phyloP scores from a whole-genome alignment of 768 basidiomycete species.

The Russula olivacea region DNA sequence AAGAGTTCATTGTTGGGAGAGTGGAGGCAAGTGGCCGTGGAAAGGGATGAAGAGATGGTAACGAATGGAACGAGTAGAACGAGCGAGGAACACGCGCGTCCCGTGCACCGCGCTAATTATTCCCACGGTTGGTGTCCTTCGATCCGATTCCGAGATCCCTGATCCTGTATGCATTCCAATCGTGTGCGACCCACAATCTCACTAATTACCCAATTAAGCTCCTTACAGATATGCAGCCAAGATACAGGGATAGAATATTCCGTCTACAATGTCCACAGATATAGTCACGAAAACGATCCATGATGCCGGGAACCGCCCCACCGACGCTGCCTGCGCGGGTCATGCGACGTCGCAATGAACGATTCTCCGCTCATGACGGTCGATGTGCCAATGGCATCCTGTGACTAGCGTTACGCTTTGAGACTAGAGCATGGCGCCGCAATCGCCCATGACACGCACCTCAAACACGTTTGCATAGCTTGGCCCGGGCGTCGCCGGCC shows the following conservation, averaged over 20 bases:
- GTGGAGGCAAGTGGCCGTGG: background rate
- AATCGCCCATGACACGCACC: conserved; percentile 19
- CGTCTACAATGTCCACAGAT: conserved; percentile 8
- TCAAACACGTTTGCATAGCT: conserved; percentile 23
- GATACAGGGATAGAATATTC: conserved; percentile 5
- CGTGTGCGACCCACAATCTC: background rate
- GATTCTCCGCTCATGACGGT: conserved; percentile 23
- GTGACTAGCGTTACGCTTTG: background rate
- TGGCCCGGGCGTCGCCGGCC: conserved; percentile 20
- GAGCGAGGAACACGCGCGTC: background rate
- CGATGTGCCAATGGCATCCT: conserved; percentile 17
- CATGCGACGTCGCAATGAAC: conserved; percentile 16
- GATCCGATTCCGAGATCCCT: background rate
- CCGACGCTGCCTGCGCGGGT: conserved; percentile 18
- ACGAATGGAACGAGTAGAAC: background rate
- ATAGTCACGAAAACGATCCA: conserved; percentile 21
- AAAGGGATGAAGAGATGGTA: background rate
- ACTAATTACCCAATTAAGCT: background rate
- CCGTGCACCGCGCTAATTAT: background rate
- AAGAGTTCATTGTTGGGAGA: conserved; percentile 30
- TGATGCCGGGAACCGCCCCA: conserved; percentile 18
- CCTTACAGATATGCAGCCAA: conserved; percentile 12
- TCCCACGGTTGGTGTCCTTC: conserved; percentile 11
- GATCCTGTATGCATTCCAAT: background rate
- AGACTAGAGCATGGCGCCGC: background rate